Percentiles rank a stretch among this genome's conserved stretches.
Conservation (phyloP, 2,329 filamentous ascomycete genomes). For the Colletotrichum chlorophyti region DNA sequence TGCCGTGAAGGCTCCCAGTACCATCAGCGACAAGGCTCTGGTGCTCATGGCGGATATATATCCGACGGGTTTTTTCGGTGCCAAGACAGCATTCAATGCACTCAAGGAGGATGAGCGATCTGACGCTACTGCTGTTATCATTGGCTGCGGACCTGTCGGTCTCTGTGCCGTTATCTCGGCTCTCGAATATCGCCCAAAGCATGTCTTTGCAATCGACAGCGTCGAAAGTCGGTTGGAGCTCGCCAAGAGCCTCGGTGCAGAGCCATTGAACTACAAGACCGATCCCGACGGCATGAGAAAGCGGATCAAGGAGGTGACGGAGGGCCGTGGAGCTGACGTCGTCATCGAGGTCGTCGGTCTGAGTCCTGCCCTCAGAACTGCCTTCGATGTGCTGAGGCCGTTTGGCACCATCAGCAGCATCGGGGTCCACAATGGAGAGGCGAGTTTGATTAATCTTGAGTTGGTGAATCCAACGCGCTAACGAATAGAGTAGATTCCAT, state of each 20-base stretch:
- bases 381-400: slow-evolving; percentile 74
- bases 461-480: not conserved
- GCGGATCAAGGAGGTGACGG: slow-evolving; percentile 76
- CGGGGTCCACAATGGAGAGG: slow-evolving; percentile 77
- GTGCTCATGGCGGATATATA: slow-evolving; percentile 95
- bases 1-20: slow-evolving; percentile 71
- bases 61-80: slow-evolving; percentile 85
- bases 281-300: slow-evolving; percentile 70
- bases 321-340: slow-evolving; percentile 84
- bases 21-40: slow-evolving; percentile 76
- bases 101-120: slow-evolving; percentile 63
- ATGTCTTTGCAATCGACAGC: slow-evolving; percentile 81
- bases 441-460: slow-evolving; percentile 39
- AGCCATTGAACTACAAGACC: slow-evolving; percentile 79
- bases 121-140: slow-evolving; percentile 76
- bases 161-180: slow-evolving; percentile 83
- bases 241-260: slow-evolving; percentile 77
- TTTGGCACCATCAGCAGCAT: slow-evolving; percentile 79
- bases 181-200: slow-evolving; percentile 75
- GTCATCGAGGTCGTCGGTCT: slow-evolving; percentile 81
- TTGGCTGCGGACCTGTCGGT: slow-evolving; percentile 87
- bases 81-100: slow-evolving; percentile 76
- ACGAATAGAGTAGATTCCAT: slow-evolving; percentile 61
- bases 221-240: slow-evolving; percentile 77
- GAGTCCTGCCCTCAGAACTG: slow-evolving; percentile 72